Evolutionary conservation across 345 rosid genomes (phyloP), one percentile per base, ranked within the genome.

Genomic region (Atalantia buxifolia): DNA sequence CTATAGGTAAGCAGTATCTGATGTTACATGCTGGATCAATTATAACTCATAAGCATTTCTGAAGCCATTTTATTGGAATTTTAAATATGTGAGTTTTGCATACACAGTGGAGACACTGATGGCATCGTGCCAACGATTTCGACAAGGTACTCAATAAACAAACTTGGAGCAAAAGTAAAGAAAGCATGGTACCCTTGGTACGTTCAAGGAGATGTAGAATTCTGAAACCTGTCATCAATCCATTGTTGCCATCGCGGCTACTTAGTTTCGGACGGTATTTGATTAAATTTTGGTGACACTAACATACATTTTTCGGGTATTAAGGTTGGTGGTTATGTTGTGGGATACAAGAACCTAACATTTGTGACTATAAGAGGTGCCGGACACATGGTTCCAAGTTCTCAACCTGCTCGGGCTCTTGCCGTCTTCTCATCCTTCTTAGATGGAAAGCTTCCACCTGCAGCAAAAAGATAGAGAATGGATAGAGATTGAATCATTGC

Each of bases 361-460:
- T 42, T 45, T 45, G 18, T 45, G 18, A 3, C 50, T 3, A 45
- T 3, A 45, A 45, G 50, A 45, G 18, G 50, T 45, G 5, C 50
- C 18, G 81, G 82, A 61, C 82, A 69, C 72, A 31, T 25, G 22
- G 78, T 80, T 75, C 82, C 82, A 45, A 69, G 66, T 55, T 33
- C 62, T 45, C 30, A 80, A 24, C 82, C 82, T 9, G 78, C 82
- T 42, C 48, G 71, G 22, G 82, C 82, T 18, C 73, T 79, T 60
- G 27, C 33, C 24, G 56, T 79, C 33, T 74, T 74, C 59, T 40
- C 78, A 56, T 57, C 74, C 31, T 79, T 74, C 62, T 66, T 74
- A 18, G 50, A 59, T n/a, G 82, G 53, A 30, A 78, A 71, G 71
- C 76, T 71, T 48, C 81, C 76, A 3, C 24, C 70, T 24, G 59